Percentiles rank a stretch among this genome's conserved stretches.
These are phyloP conservation scores for Backusella sp. DNA, from an alignment of 192 early-diverging fungal species.

Conservation along the genomic window DNA sequence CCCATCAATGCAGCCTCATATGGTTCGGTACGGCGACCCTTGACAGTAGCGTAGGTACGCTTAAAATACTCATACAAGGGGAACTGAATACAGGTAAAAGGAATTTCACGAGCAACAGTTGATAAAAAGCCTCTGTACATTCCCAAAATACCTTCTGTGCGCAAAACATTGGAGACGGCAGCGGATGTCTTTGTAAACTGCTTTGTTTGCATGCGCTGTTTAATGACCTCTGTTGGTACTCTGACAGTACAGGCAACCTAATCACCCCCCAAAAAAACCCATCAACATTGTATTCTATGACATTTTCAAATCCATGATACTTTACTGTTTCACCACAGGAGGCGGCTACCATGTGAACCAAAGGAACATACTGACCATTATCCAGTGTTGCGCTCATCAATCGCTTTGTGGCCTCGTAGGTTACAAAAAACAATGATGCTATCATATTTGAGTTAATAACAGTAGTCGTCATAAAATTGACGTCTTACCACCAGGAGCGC, in stretches of 20 bases:
- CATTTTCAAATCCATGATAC: slow-evolving; percentile 10
- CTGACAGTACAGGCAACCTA: slow-evolving; percentile 84
- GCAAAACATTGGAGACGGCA: slow-evolving; percentile 65
- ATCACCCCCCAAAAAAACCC: neutral
- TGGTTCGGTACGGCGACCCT: slow-evolving; percentile 56
- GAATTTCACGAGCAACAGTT: slow-evolving; percentile 94
- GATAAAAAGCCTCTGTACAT: slow-evolving; percentile 93
- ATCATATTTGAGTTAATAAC: neutral
- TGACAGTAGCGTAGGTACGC: slow-evolving; percentile 45
- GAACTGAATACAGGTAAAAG: slow-evolving; percentile 96
- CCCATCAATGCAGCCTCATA: slow-evolving; percentile 88
- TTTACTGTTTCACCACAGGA: slow-evolving; percentile 86
- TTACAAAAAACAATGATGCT: slow-evolving; percentile 89
- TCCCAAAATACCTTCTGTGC: slow-evolving; percentile 73
- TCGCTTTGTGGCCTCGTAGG: slow-evolving; percentile 82
- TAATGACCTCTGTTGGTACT: slow-evolving; percentile 95
- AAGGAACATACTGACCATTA: slow-evolving; percentile 51
- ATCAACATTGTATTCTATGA: slow-evolving; percentile 17
- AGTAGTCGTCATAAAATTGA: neutral
- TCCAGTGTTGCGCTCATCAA: slow-evolving; percentile 39
- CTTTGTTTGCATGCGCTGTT: slow-evolving; percentile 93
- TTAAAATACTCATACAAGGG: slow-evolving; percentile 93
- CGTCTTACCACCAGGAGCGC: slow-evolving; percentile 76
- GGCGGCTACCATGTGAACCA: slow-evolving; percentile 86
- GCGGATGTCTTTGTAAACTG: slow-evolving; percentile 60